Conservation (phyloP, 352 stramenopile species). For the Plasmopara halstedii region DNA sequence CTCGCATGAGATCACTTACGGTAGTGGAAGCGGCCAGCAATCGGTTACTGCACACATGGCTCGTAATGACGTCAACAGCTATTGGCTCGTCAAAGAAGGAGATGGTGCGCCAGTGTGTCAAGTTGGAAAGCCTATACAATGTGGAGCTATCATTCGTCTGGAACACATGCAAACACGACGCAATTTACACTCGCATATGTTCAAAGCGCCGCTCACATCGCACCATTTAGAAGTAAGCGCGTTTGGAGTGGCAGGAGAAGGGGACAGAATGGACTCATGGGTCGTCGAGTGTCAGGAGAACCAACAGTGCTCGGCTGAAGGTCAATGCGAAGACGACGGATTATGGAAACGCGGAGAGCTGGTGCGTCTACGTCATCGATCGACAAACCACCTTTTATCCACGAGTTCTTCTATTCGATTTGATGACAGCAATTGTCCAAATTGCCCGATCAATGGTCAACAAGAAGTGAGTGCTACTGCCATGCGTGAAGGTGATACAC, state of each 20-base stretch:
- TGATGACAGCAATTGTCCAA: conserved; percentile 73
- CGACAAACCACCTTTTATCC: conserved; percentile 42
- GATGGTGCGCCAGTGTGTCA: conserved; percentile 39
- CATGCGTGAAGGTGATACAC: conserved; percentile 37
- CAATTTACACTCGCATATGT: conserved; percentile 76
- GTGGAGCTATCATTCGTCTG: conserved; percentile 55
- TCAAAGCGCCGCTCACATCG: conserved; percentile 52
- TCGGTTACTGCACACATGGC: conserved; percentile 62
- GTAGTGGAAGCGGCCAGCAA: conserved; percentile 70
- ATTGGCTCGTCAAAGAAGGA: conserved; percentile 81
- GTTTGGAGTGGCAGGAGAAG: conserved; percentile 74
- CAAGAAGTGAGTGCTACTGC: conserved; percentile 68
- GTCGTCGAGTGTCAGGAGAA: conserved; percentile 66
- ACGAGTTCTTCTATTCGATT: conserved; percentile 49
- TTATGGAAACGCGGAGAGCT: conserved; percentile 73
- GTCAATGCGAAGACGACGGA: conserved; percentile 62
- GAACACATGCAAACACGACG: conserved; percentile 70
- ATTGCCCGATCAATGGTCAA: conserved; percentile 79
- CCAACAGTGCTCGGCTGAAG: conserved; percentile 59
- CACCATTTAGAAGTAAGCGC: conserved; percentile 65
- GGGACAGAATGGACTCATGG: conserved; percentile 64
- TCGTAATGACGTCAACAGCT: conserved; percentile 79
- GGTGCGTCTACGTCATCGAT: conserved; percentile 52
- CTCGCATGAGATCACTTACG: conserved; percentile 79
- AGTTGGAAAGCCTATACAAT: conserved; percentile 48